Evolutionary conservation across 768 basidiomycete genomes (phyloP).

Genomic region (Leccinum subgranulosum): DNA sequence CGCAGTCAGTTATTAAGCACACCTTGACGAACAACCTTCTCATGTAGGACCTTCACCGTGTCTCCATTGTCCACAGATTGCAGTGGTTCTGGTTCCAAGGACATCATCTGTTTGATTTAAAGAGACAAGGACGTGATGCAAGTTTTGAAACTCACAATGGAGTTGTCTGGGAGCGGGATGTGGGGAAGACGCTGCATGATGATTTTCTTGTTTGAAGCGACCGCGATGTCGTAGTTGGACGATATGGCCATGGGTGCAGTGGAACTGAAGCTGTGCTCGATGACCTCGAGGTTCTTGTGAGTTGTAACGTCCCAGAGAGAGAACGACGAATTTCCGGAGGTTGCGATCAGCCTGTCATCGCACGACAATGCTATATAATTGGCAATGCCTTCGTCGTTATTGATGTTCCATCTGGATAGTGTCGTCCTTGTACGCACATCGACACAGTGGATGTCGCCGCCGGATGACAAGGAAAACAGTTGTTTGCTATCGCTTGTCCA

Average conservation of each 20-base stretch:
- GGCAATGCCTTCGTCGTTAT: background rate
- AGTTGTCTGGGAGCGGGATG: background rate
- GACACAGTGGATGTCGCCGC: background rate
- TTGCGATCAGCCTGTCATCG: background rate
- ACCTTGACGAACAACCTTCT: background rate
- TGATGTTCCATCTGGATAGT: background rate
- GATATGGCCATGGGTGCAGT: background rate
- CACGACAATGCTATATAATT: background rate
- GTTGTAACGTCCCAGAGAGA: background rate
- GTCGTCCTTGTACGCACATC: background rate
- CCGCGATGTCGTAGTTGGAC: background rate
- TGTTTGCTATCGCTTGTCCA: background rate
- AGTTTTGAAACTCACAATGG: background rate
- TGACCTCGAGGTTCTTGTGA: background rate
- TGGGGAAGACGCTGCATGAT: background rate
- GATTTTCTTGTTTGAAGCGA: background rate
- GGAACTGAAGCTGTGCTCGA: background rate
- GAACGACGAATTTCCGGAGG: background rate
- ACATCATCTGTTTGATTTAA: background rate
- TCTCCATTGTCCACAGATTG: background rate
- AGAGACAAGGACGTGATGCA: background rate
- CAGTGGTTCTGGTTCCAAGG: background rate
- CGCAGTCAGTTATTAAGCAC: too few species aligned
- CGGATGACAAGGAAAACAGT: background rate
- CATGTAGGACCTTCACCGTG: background rate